Base-by-base conservation (phyloP, 2,329 filamentous ascomycete genomes). In the Albophoma yamanashiensis region DNA sequence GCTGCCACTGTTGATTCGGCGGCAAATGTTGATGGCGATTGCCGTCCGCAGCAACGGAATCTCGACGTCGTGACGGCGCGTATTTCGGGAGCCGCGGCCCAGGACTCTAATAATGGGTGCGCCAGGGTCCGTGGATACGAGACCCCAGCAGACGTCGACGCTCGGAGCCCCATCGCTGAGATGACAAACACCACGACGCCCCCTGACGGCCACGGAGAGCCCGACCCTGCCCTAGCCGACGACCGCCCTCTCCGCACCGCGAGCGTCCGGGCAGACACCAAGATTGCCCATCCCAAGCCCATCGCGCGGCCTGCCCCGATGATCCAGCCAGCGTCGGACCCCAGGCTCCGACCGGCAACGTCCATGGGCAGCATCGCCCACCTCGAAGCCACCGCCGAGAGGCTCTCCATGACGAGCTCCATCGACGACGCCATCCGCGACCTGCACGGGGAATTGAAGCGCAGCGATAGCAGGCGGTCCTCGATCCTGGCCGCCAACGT, bases 351-450 rank as follows among this genome's bases (percentile, higher is more conserved):
- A 60, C 82, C 86, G 61, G 84, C 82, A 34, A 83, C 83, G 39
- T 86, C 84, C 69, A 75, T 81, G 22, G 81, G 80, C 69, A 91
- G 88, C 75, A 86, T 92, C 63, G 85, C 87, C 64, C 83, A 86
- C 57, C 82, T 92, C 63, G 89, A 93, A 73, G 86, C 88, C 64
- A 87, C 85, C 14, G 89, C 89, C 56, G 89, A 92, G 73, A 82
- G 85, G 64, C 78, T 92, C 71, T 89, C 87, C 66, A 82, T 83
- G 76, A 87, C 85, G 60, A 89, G 86, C 63, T 90, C 89, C 63
- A 89, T 92, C 68, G 88, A 89, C 67, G 84, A 89, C 76, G 88
- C 89, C 66, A 92, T 92, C 67, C 83, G 88, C 61, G 84, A 88
- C 68, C 78, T 91, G 64, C 86, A 90, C 72, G 78, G 84, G 62